phyloP scores from a whole-genome alignment of 1,284 basidiomycete species.

The Athelia psychrophila region DNA sequence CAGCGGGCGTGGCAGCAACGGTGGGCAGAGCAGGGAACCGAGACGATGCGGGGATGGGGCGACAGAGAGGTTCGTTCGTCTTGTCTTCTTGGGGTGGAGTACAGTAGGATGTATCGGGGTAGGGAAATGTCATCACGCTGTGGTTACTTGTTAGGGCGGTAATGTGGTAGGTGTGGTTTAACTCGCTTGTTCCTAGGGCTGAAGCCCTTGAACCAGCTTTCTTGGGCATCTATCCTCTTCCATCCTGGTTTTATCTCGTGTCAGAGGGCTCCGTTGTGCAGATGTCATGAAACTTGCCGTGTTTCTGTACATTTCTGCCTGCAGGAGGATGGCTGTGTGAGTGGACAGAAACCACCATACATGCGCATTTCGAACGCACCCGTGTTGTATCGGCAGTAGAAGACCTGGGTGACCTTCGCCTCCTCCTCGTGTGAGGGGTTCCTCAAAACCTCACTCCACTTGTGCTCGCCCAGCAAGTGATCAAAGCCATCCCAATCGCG shows the following conservation, averaged over 20 bases:
- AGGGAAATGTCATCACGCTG: conserved; percentile 44
- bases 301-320: conserved; percentile 35
- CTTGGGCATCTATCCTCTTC: conserved; percentile 53
- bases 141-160: background rate
- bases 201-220: conserved; percentile 56
- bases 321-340: no score
- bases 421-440: conserved; percentile 41
- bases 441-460: conserved; percentile 53
- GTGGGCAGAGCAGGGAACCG: conserved; percentile 27
- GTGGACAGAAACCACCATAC: no score
- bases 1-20: background rate
- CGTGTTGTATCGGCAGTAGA: conserved; percentile 46
- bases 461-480: conserved; percentile 59
- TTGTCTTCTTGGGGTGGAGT: conserved; percentile 48
- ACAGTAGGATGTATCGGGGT: conserved; percentile 55
- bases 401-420: conserved; percentile 44
- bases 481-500: conserved; percentile 36
- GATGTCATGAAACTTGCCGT: background rate
- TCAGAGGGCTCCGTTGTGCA: background rate
- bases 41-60: conserved; percentile 45
- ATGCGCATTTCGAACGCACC: conserved; percentile 15
- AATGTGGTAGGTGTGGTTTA: conserved; percentile 2
- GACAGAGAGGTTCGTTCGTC: conserved; percentile 54
- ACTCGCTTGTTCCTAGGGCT: conserved; percentile 34
- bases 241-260: conserved; percentile 46